phyloP scores from a whole-genome alignment of 1,284 basidiomycete species.

The Agroathelia rolfsii region DNA sequence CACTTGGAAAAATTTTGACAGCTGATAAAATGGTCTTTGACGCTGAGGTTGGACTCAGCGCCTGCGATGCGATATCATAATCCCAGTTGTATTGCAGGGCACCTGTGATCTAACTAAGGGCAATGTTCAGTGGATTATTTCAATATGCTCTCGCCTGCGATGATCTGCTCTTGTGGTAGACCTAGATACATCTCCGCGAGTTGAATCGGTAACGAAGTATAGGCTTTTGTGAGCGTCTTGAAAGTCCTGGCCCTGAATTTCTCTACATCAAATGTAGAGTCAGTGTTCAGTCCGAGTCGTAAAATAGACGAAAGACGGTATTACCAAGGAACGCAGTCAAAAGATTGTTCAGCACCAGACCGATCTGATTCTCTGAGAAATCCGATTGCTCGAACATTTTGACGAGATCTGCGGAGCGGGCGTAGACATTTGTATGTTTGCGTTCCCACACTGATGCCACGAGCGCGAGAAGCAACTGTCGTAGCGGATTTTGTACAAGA shows the following conservation, averaged over 20 bases:
- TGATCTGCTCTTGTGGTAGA: conserved; percentile 33
- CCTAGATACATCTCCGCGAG: conserved; percentile 50
- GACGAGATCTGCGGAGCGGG: conserved; percentile 33
- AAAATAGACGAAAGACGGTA: conserved; percentile 12
- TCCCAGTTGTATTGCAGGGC: conserved; percentile 37
- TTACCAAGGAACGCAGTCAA: conserved; percentile 40
- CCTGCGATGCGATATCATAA: conserved; percentile 35
- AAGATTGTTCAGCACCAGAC: conserved; percentile 32
- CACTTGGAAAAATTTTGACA: conserved; percentile 1
- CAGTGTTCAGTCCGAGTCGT: conserved; percentile 1
- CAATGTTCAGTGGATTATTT: background rate
- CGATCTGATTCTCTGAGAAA: conserved; percentile 35
- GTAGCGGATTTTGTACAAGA: conserved; percentile 32
- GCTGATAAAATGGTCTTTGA: conserved; percentile 8
- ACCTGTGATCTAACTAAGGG: conserved; percentile 21
- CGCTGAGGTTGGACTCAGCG: conserved; percentile 29
- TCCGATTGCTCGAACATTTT: conserved; percentile 30
- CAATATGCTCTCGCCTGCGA: conserved; percentile 28
- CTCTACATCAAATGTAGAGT: conserved; percentile 16
- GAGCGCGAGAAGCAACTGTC: conserved; percentile 34
- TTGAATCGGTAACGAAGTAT: conserved; percentile 43
- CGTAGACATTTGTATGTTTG: conserved; percentile 44
- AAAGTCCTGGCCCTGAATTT: conserved; percentile 47
- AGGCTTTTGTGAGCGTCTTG: conserved; percentile 45
- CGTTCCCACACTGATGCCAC: conserved; percentile 40